phyloP scores from a whole-genome alignment of 208 protist genomes.

The Leptomonas seymouri region DNA sequence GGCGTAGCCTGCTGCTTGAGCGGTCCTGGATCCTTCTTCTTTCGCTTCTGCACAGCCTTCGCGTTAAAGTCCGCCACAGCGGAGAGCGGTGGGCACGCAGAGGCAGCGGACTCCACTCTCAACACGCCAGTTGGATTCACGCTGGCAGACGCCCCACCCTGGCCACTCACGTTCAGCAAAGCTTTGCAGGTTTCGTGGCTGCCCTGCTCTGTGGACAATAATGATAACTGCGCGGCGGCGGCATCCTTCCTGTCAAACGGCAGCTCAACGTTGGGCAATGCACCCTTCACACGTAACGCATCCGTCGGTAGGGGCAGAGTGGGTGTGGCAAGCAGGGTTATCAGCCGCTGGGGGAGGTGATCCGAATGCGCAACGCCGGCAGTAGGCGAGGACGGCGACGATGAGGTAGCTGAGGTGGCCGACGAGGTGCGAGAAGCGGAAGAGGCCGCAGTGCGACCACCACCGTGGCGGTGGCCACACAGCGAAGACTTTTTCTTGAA shows the following conservation, averaged over 20 bases:
- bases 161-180: no score
- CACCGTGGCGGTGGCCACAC: neutral
- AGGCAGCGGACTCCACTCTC: neutral
- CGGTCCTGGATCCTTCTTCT: neutral
- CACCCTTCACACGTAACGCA: neutral
- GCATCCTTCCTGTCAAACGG: neutral
- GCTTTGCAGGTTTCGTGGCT: no score
- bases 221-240: neutral
- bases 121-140: neutral
- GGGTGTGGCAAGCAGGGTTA: neutral
- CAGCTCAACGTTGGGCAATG: neutral
- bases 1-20: neutral
- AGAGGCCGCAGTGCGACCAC: neutral
- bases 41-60: neutral
- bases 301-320: neutral
- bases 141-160: no score
- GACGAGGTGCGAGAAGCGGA: neutral
- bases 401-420: neutral
- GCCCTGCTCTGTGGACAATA: neutral
- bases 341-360: slow-evolving; percentile 1
- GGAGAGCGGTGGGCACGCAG: neutral
- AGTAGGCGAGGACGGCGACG: neutral
- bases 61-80: neutral
- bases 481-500: neutral
- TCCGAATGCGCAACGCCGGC: neutral